A percentile compares a stretch with the other conserved stretches of the same genome.
These are phyloP conservation scores for Vanrija humicola DNA, from an alignment of 1,284 basidiomycete species.

Conservation along the genomic window DNA sequence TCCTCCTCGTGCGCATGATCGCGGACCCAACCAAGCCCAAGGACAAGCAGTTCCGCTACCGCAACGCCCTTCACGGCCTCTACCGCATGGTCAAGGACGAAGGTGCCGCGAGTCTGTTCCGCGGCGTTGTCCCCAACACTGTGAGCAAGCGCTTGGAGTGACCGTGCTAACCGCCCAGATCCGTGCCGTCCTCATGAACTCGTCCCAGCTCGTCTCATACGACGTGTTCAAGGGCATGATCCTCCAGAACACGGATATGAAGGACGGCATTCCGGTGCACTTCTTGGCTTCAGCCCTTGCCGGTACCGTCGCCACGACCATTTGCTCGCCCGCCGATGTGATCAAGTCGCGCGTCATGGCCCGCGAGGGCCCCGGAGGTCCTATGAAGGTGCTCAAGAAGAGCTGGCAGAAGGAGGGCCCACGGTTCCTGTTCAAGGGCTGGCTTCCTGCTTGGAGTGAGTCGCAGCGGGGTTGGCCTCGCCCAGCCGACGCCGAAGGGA, in stretches of 20 bases:
- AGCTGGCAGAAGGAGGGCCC: slow-evolving; percentile 44
- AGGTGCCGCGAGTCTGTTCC: slow-evolving; percentile 48
- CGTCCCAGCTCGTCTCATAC: slow-evolving; percentile 53
- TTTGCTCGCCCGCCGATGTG: slow-evolving; percentile 52
- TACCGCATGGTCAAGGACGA: slow-evolving; percentile 51
- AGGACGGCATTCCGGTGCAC: slow-evolving; percentile 52
- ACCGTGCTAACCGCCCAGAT: slow-evolving; percentile 24
- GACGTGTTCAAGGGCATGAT: slow-evolving; percentile 55
- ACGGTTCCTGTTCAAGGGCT: slow-evolving; percentile 55
- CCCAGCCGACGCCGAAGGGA: background rate
- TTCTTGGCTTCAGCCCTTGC: slow-evolving; percentile 52
- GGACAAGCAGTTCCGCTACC: slow-evolving; percentile 37
- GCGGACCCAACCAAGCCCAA: slow-evolving; percentile 43
- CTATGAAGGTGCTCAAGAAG: slow-evolving; percentile 22
- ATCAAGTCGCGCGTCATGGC: slow-evolving; percentile 54
- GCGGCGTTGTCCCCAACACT: slow-evolving; percentile 53
- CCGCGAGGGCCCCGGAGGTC: slow-evolving; percentile 28
- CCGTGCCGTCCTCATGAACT: slow-evolving; percentile 55
- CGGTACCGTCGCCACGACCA: slow-evolving; percentile 55
- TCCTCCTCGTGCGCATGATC: slow-evolving; percentile 41
- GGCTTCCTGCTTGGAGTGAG: slow-evolving; percentile 55
- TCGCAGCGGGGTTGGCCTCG: background rate
- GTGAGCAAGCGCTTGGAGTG: slow-evolving; percentile 29
- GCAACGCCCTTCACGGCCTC: slow-evolving; percentile 26
- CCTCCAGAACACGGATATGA: slow-evolving; percentile 42